Percentiles rank a stretch among this genome's conserved stretches.
phyloP scores from a whole-genome alignment of 2,329 filamentous ascomycete species.

The Fusarium tupiense region DNA sequence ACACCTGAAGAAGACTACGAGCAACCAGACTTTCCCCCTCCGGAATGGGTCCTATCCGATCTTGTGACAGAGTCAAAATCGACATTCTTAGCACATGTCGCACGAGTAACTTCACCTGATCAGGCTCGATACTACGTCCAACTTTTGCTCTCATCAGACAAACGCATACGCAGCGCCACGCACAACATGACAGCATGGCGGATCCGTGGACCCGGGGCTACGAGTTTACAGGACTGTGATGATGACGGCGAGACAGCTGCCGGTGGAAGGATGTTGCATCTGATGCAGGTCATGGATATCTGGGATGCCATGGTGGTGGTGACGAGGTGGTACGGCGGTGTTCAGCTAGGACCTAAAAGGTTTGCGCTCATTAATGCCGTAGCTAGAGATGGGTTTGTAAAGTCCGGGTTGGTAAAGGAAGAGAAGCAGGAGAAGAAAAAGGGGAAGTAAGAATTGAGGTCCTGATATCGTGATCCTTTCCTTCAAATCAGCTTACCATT shows the following conservation, averaged over 20 bases:
- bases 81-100: conserved; percentile 83
- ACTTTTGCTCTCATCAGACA: conserved; percentile 83
- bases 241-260: conserved; percentile 97
- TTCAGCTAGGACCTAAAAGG: conserved; percentile 86
- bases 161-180: conserved; percentile 84
- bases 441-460: conserved; percentile 35
- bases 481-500: neutral
- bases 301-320: conserved; percentile 96
- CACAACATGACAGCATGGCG: conserved; percentile 98
- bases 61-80: conserved; percentile 84
- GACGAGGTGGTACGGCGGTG: conserved; percentile 93
- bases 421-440: conserved; percentile 48
- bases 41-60: conserved; percentile 77
- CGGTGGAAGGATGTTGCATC: conserved; percentile 82
- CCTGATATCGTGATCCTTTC: neutral
- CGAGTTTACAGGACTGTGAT: conserved; percentile 86
- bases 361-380: conserved; percentile 91
- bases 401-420: conserved; percentile 74
- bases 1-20: conserved; percentile 22
- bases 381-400: conserved; percentile 84
- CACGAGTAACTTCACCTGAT: conserved; percentile 72
- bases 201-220: conserved; percentile 68
- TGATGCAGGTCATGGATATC: conserved; percentile 94
- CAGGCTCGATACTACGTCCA: conserved; percentile 77
- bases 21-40: conserved; percentile 32